A percentile compares a stretch with the other conserved stretches of the same genome.
Evolutionary conservation across 306 rosid genomes (phyloP).

Genomic region (Styphnolobium japonicum): DNA sequence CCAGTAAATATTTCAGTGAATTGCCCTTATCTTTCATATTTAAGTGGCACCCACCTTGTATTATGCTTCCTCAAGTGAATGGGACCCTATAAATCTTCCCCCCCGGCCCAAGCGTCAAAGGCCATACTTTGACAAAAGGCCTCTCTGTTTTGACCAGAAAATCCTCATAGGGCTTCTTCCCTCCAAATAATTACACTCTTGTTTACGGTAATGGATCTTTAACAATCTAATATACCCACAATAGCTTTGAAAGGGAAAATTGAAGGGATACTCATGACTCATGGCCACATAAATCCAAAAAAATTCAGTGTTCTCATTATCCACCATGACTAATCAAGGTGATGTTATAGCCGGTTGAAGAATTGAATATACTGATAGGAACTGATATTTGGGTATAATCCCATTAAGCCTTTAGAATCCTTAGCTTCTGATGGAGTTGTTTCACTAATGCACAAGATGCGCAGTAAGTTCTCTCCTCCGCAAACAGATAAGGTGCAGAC

Average conservation of each 20-base stretch:
- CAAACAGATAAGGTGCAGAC: conserved; percentile 33
- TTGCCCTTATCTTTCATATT: conserved; percentile 41
- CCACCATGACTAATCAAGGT: conserved; percentile 33
- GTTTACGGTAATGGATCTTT: conserved; percentile 17
- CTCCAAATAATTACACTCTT: conserved; percentile 21
- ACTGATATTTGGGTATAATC: conserved; percentile 26
- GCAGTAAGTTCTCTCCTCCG: conserved; percentile 22
- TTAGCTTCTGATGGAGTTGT: conserved; percentile 7
- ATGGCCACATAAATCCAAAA: conserved; percentile 44
- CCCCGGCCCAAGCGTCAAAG: conserved; percentile 16
- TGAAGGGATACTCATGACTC: conserved; percentile 18
- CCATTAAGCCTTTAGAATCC: conserved; percentile 21
- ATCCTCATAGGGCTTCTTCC: conserved; percentile 15
- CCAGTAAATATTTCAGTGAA: no score
- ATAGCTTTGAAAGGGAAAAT: conserved; percentile 14
- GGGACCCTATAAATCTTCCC: conserved; percentile 43
- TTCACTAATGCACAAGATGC: conserved; percentile 34
- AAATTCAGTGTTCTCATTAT: conserved; percentile 25
- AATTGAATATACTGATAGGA: conserved; percentile 46
- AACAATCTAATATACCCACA: background rate
- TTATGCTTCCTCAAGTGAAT: conserved; percentile 34
- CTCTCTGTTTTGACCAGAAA: conserved; percentile 33
- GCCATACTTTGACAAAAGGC: conserved; percentile 30
- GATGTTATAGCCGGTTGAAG: conserved; percentile 32
- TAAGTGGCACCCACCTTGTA: conserved; percentile 41